Conservation (phyloP, 306 rosid species). For the Begonia loranthoides region DNA sequence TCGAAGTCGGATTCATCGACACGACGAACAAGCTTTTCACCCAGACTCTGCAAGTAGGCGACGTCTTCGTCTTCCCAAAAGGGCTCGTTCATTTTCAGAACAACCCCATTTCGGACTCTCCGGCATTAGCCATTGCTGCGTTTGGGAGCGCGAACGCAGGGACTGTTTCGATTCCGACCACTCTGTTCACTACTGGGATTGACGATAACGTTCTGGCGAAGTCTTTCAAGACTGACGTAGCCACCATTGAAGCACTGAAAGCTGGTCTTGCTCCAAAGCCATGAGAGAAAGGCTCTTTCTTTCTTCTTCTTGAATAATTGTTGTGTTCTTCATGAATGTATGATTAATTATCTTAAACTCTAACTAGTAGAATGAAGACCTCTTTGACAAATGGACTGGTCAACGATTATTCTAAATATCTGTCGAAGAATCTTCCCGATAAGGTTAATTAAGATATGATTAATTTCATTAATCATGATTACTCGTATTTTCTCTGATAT, state of each 20-base stretch:
- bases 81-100: constrained; percentile 41
- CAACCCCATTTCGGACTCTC: constrained; percentile 11
- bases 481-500: too few species aligned
- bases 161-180: constrained; percentile 21
- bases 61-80: constrained; percentile 35
- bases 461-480: too few species aligned
- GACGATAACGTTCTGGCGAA: constrained; percentile 31
- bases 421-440: too few species aligned
- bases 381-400: too few species aligned
- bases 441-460: too few species aligned
- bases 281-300: background rate
- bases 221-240: constrained; percentile 32
- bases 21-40: constrained; percentile 35
- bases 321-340: too few species aligned
- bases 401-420: too few species aligned
- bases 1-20: constrained; percentile 43
- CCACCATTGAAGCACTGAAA: constrained; percentile 25
- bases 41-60: constrained; percentile 25
- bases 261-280: constrained; percentile 24
- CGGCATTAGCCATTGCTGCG: constrained; percentile 27
- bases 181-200: constrained; percentile 23
- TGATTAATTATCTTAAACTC: too few species aligned
- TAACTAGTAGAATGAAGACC: too few species aligned
- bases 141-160: constrained; percentile 43
- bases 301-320: background rate